Percentiles rank a stretch among this genome's conserved stretches.
phyloP scores from a whole-genome alignment of 768 basidiomycete species.

The Mycena rosella region DNA sequence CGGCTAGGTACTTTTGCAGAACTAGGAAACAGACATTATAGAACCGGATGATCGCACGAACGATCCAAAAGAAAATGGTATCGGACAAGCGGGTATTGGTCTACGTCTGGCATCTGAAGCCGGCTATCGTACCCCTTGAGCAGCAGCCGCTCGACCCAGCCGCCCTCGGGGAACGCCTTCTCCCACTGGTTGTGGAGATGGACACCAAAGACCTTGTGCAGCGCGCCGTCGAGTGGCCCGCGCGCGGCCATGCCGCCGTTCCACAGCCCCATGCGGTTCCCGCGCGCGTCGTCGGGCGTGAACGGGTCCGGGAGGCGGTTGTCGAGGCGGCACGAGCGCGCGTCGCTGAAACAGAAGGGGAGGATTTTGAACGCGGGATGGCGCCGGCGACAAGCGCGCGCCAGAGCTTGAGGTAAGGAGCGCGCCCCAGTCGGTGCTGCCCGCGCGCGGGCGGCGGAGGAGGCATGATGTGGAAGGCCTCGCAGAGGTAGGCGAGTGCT shows the following conservation, averaged over 20 bases:
- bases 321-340: constrained; percentile 89
- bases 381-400: constrained; percentile 56
- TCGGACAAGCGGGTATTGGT: no score
- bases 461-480: constrained; percentile 94
- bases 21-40: no score
- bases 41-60: no score
- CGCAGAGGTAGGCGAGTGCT: constrained; percentile 95
- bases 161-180: constrained; percentile 82
- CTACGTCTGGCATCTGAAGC: not conserved
- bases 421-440: constrained; percentile 95
- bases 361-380: constrained; percentile 89
- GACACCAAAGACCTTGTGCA: constrained; percentile 75
- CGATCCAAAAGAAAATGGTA: no score
- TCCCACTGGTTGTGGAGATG: constrained; percentile 75
- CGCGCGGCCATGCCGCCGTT: constrained; percentile 69
- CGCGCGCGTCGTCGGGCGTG: constrained; percentile 34
- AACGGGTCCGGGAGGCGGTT: no score
- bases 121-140: constrained; percentile 69
- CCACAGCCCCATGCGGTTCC: constrained; percentile 73
- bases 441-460: constrained; percentile 78
- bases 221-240: constrained; percentile 70
- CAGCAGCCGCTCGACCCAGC: constrained; percentile 90
- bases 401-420: constrained; percentile 94
- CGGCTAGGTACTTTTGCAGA: no score
- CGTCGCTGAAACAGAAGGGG: constrained; percentile 96